These are phyloP conservation scores for Oidiodendron maius DNA, from an alignment of 495 filamentous ascomycete genomes.

Conservation along the genomic window DNA sequence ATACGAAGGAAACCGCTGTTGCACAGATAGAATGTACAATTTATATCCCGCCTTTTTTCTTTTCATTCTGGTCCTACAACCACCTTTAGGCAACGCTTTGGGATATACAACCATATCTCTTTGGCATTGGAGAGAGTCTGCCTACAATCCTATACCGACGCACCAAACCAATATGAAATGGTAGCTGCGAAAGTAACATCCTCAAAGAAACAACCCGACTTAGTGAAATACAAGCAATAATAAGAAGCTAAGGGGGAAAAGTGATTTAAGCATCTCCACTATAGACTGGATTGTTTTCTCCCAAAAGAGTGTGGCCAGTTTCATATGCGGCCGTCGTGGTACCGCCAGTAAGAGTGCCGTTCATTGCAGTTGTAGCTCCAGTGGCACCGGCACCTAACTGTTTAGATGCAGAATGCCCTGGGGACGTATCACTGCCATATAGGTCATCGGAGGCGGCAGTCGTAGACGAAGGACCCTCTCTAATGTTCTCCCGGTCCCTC, in stretches of 20 bases:
- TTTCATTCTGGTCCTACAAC: too few species aligned
- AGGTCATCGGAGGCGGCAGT: conserved; percentile 7
- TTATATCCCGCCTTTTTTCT: too few species aligned
- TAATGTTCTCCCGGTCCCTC: conserved; percentile 30
- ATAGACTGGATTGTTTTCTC: conserved; percentile 41
- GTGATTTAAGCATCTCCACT: conserved; percentile 31
- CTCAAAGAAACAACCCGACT: conserved; percentile 25
- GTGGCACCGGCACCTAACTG: conserved; percentile 52
- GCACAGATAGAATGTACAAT: too few species aligned
- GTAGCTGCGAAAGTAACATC: conserved; percentile 33
- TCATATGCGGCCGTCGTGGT: conserved; percentile 10
- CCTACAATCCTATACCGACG: too few species aligned
- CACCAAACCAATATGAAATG: neutral
- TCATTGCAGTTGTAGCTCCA: conserved; percentile 24
- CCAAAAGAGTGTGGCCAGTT: conserved; percentile 32
- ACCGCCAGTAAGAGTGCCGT: conserved; percentile 18
- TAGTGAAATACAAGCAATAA: too few species aligned
- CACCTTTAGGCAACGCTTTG: too few species aligned
- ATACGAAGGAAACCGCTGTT: too few species aligned
- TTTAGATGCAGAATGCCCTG: too few species aligned
- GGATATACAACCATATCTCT: too few species aligned
- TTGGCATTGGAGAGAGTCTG: too few species aligned
- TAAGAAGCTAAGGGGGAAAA: conserved; percentile 2
- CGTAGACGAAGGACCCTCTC: conserved; percentile 18
- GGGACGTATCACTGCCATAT: conserved; percentile 26